Conservation (phyloP, 345 rosid species). For the Populus alba region DNA sequence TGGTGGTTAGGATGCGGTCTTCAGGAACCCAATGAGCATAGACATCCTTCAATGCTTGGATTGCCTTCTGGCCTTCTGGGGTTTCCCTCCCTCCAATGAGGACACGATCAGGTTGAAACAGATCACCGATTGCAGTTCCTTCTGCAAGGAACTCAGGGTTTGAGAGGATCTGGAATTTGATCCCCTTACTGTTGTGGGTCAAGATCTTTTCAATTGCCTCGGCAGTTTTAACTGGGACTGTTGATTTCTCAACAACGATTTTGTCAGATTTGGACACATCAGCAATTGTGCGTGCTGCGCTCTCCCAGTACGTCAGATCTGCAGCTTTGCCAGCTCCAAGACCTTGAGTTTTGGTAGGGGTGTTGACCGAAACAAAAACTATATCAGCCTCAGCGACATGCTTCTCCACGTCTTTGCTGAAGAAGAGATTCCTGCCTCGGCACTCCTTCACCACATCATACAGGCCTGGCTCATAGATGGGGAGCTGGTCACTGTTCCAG, state of each 20-base stretch:
- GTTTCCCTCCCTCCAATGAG: constrained; percentile 94
- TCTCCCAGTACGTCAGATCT: constrained; percentile 94
- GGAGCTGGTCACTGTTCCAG: constrained; percentile 89
- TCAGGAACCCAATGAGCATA: constrained; percentile 89
- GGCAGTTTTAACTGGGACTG: constrained; percentile 92
- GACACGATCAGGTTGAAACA: constrained; percentile 73
- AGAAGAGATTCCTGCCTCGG: constrained; percentile 83
- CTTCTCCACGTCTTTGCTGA: constrained; percentile 88
- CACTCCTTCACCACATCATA: constrained; percentile 77
- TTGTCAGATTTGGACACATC: constrained; percentile 86
- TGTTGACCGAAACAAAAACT: constrained; percentile 87
- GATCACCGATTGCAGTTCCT: constrained; percentile 83
- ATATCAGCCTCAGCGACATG: constrained; percentile 81
- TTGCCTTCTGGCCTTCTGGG: constrained; percentile 76
- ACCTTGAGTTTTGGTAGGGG: constrained; percentile 86
- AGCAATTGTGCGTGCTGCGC: constrained; percentile 91
- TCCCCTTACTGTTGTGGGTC: constrained; percentile 89
- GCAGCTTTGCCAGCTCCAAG: constrained; percentile 97
- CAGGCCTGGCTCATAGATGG: constrained; percentile 91
- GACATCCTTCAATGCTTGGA: constrained; percentile 68
- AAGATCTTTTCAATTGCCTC: constrained; percentile 91
- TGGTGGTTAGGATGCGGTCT: constrained; percentile 74
- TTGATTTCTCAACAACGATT: constrained; percentile 91
- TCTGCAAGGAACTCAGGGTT: constrained; percentile 97
- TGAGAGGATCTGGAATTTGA: constrained; percentile 87